Percentiles rank a stretch among this genome's conserved stretches.
These are phyloP conservation scores for Mortierella claussenii DNA, from an alignment of 192 early-diverging fungal species.

Conservation along the genomic window DNA sequence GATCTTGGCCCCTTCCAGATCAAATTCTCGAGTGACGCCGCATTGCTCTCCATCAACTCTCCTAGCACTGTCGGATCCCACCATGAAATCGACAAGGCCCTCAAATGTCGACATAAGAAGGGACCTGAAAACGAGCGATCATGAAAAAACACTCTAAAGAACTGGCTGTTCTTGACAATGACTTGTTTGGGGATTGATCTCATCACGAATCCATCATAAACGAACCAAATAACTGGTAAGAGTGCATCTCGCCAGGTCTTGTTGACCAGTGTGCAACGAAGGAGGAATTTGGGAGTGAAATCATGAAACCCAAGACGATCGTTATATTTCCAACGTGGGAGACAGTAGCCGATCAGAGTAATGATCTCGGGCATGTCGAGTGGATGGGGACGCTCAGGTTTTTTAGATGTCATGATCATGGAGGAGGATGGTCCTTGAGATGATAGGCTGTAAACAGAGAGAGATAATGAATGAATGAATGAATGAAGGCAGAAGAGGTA, in stretches of 20 bases:
- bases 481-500: too few relatives aligned
- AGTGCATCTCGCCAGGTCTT: constrained; percentile 40
- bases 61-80: constrained; percentile 21
- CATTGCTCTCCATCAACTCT: constrained; percentile 20
- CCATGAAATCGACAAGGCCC: constrained; percentile 29
- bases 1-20: constrained; percentile 38
- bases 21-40: constrained; percentile 19
- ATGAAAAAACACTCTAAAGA: constrained; percentile 28
- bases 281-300: constrained; percentile 25
- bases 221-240: constrained; percentile 37
- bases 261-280: constrained; percentile 25
- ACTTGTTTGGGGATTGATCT: constrained; percentile 22
- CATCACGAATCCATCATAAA: constrained; percentile 36
- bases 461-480: too few relatives aligned
- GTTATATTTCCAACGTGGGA: constrained; percentile 44
- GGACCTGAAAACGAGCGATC: constrained; percentile 25
- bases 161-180: constrained; percentile 29
- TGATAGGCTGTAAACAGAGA: too few relatives aligned
- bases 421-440: too few relatives aligned
- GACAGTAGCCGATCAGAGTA: constrained; percentile 23
- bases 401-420: too few relatives aligned
- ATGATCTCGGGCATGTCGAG: constrained; percentile 47
- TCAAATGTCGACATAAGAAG: constrained; percentile 17
- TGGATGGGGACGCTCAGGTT: constrained; percentile 14
- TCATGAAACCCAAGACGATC: constrained; percentile 34